These are phyloP conservation scores for Kwoniella mangroviensis DNA, from an alignment of 768 basidiomycete species.

Conservation along the genomic window DNA sequence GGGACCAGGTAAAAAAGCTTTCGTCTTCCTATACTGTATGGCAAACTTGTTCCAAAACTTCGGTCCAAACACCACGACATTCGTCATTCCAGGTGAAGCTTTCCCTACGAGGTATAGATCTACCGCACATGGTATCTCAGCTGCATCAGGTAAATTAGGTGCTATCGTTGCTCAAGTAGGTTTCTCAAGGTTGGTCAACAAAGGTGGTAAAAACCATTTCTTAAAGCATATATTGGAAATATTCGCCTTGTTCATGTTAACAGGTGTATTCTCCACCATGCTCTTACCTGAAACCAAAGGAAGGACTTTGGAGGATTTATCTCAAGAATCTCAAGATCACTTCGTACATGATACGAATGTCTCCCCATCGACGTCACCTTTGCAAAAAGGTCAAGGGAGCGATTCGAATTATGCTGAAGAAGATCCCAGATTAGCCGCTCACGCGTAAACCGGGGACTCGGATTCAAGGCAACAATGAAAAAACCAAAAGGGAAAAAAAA, in stretches of 20 bases:
- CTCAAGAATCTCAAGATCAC: slow-evolving; percentile 47
- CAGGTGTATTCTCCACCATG: slow-evolving; percentile 54
- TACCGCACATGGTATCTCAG: slow-evolving; percentile 57
- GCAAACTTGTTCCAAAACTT: slow-evolving; percentile 59
- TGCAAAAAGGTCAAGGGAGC: not conserved
- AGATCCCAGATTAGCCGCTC: not conserved
- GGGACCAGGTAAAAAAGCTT: slow-evolving; percentile 42
- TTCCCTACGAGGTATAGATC: slow-evolving; percentile 59
- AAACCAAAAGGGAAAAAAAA: not conserved
- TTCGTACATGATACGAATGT: slow-evolving; percentile 24
- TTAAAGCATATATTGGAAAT: slow-evolving; percentile 56
- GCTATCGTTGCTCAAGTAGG: slow-evolving; percentile 59
- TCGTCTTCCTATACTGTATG: slow-evolving; percentile 57
- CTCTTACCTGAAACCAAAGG: slow-evolving; percentile 57
- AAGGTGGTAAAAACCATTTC: slow-evolving; percentile 53
- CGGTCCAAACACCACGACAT: slow-evolving; percentile 55
- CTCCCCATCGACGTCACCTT: no score
- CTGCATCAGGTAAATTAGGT: slow-evolving; percentile 55
- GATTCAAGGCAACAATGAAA: not conserved
- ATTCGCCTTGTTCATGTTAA: slow-evolving; percentile 57
- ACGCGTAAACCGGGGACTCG: not conserved
- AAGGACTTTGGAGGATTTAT: slow-evolving; percentile 48
- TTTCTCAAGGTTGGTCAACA: slow-evolving; percentile 56
- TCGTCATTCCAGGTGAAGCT: slow-evolving; percentile 58
- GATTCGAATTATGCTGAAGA: not conserved